Conservation (phyloP, 2,329 filamentous ascomycete species). For the Penicillium janthinellum region DNA sequence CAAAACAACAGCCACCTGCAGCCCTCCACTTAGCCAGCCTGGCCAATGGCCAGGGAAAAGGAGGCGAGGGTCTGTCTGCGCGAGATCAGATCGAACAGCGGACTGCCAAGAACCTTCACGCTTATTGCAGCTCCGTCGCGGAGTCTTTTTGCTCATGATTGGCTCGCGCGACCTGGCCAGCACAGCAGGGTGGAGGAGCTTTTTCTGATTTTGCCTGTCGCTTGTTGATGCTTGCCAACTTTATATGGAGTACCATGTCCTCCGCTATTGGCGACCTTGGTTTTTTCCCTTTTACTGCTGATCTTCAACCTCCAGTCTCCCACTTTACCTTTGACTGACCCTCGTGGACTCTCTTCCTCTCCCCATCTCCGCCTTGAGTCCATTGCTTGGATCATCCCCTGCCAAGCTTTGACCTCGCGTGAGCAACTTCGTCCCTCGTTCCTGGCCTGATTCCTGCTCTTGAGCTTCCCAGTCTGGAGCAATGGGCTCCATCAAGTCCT, state of each 20-base stretch:
- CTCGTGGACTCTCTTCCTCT: not conserved
- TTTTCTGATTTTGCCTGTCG: conserved; percentile 6
- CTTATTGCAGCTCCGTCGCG: conserved; percentile 8
- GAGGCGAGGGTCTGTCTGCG: not conserved
- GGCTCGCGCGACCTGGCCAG: conserved; percentile 6
- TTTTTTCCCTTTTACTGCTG: not conserved
- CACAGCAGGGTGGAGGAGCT: conserved; percentile 4
- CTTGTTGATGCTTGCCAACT: not conserved
- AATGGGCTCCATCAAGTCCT: conserved; percentile 22
- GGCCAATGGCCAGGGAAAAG: not conserved
- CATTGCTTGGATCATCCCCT: not conserved
- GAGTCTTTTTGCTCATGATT: conserved; percentile 4
- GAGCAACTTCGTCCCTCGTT: not conserved
- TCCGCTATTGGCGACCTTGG: not conserved
- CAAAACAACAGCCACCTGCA: not conserved
- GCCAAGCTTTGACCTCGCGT: not conserved
- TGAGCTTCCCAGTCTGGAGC: not conserved
- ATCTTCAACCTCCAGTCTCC: not conserved
- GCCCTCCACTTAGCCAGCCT: not conserved
- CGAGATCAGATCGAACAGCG: not conserved
- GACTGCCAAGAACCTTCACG: conserved; percentile 13
- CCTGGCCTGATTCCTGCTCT: not conserved
- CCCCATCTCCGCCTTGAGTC: not conserved
- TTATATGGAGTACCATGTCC: not conserved
- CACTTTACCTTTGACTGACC: not conserved